Base-by-base conservation (phyloP, 495 filamentous ascomycete species). In the Jackrogersella minutella region DNA sequence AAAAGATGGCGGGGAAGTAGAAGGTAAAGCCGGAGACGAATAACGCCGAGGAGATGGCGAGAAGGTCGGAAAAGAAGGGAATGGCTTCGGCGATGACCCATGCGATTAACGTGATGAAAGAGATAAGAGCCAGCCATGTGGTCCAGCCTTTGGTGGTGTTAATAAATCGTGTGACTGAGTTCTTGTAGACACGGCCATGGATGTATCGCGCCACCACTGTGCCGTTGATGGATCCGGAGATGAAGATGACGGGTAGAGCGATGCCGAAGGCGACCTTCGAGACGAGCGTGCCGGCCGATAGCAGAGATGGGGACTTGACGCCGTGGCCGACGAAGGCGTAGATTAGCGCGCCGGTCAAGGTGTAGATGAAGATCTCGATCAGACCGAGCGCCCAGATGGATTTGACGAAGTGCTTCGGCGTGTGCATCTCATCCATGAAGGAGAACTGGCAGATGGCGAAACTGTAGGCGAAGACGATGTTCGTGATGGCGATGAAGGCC, bases 231-330 rank as follows among this genome's bases (percentile, higher is more conserved):
- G 81, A 84, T 10, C 86, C 86, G 21, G 83, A 85, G 82, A 74
- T 90, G 75, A 91, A 88, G 73, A 93, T 89, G 33, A 93, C 90
- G 54, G 92, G 92, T 13, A 92, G 80, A 28, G 91, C 91, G 60
- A 96, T 80, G 14, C 91, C 92, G 69, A 90, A 96, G 2, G 91
- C 89, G 34, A 93, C 74, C 75, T 91, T 92, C 58, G 85, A 83
- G 13, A 93, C 73, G 0, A 85, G 24, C 1, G 79, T 77, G 9
- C 85, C 81, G 7, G 89, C 86, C 0, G 88, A 88, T 13, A 87
- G 82, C 0, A 94, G 82, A 3, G 91, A 90, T 0, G 91, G 91
- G 1, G 87, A 87, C 5, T 77, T 65, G 37, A 94, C 91, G n/a
- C 78, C 75, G 1, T 74, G 73, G n/a, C 92, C 92, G 28, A 87